Conservation (phyloP, 2,329 filamentous ascomycete genomes). For the Phoma sp. region DNA sequence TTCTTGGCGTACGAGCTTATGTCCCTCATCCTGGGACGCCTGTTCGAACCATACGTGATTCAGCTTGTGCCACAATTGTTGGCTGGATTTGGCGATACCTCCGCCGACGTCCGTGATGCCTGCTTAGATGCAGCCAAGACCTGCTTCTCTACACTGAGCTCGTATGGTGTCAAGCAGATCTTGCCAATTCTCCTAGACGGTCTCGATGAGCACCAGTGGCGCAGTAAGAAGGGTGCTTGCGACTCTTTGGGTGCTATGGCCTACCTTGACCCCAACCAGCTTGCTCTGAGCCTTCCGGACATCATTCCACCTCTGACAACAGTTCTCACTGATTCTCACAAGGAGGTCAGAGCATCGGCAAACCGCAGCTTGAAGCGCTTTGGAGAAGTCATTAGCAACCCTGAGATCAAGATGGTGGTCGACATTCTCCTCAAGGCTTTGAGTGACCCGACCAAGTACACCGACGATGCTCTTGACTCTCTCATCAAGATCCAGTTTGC, state of each 20-base stretch:
- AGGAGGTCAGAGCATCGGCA: constrained; percentile 89
- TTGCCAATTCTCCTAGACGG: constrained; percentile 89
- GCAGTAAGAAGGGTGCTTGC: constrained; percentile 97
- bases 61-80: constrained; percentile 92
- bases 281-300: constrained; percentile 88
- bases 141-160: constrained; percentile 91
- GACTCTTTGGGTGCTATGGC: constrained; percentile 98
- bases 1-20: constrained; percentile 90
- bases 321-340: constrained; percentile 96
- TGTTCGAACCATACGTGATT: constrained; percentile 97
- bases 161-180: constrained; percentile 93
- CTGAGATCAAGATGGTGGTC: constrained; percentile 92
- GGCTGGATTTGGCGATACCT: constrained; percentile 85
- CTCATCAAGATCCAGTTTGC: constrained; percentile 98
- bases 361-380: constrained; percentile 98
- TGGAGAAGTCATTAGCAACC: constrained; percentile 97
- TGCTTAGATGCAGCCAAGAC: constrained; percentile 93
- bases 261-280: constrained; percentile 93
- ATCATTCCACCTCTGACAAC: constrained; percentile 96
- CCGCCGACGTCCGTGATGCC: constrained; percentile 86
- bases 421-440: constrained; percentile 92
- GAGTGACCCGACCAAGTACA: constrained; percentile 96
- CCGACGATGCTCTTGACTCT: constrained; percentile 89
- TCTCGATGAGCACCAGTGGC: constrained; percentile 94
- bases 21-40: constrained; percentile 80